Evolutionary conservation across 2,329 filamentous ascomycete species (phyloP).

Genomic region (Trichoderma atrobrunneum): DNA sequence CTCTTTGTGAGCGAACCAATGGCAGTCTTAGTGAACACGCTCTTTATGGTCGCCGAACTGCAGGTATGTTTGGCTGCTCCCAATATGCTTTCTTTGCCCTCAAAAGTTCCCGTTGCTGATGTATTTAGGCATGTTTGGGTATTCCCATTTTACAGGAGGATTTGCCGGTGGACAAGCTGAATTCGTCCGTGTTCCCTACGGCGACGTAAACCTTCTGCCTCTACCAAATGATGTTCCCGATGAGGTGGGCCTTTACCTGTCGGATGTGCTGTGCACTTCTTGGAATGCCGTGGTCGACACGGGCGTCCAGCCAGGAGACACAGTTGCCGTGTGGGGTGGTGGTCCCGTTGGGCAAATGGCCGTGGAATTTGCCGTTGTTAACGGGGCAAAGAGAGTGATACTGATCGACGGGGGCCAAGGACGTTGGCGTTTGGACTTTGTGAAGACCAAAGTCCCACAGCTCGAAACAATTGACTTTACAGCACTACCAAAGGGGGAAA

Average conservation of each 20-base stretch:
- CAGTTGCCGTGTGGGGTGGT: not conserved
- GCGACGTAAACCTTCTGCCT: not conserved
- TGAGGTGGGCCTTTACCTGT: not conserved
- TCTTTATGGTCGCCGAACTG: not conserved
- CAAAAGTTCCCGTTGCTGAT: not conserved
- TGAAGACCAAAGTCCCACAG: not conserved
- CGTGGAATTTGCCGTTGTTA: not conserved
- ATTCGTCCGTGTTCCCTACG: not conserved
- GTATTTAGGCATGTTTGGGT: not conserved
- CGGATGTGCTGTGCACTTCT: not conserved
- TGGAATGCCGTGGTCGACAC: not conserved
- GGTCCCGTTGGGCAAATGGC: not conserved
- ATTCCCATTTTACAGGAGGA: not conserved
- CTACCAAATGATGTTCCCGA: not conserved
- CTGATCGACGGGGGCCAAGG: not conserved
- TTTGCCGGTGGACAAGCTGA: not conserved
- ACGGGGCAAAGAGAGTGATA: not conserved
- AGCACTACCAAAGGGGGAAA: not conserved
- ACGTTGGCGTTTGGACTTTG: not conserved
- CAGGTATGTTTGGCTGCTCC: not conserved
- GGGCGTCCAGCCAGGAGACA: not conserved
- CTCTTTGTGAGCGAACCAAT: not conserved
- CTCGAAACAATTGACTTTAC: not conserved
- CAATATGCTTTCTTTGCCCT: not conserved
- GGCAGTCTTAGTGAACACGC: not conserved